phyloP scores from a whole-genome alignment of 2,329 filamentous ascomycete species.

The Furcasterigmium furcatum region DNA sequence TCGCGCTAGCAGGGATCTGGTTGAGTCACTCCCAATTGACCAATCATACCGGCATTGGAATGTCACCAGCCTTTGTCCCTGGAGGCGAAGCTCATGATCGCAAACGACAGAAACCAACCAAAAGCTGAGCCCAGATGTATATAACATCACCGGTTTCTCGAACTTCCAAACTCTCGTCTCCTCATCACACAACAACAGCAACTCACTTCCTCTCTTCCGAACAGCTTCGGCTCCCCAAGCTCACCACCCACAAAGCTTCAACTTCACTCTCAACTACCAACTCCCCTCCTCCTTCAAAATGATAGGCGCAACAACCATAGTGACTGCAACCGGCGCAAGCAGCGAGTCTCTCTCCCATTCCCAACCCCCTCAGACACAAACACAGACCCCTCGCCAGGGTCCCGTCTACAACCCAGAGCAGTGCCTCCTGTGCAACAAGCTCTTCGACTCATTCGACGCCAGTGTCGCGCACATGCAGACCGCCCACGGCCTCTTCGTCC shows the following conservation, averaged over 20 bases:
- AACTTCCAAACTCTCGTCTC: too few relatives aligned
- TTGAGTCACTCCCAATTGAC: not conserved
- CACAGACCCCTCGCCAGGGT: not conserved
- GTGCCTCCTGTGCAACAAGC: constrained; percentile 40
- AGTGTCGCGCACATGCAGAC: constrained; percentile 46
- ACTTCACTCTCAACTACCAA: not conserved
- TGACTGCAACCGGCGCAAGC: not conserved
- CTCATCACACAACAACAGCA: not conserved
- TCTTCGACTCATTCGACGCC: constrained; percentile 23
- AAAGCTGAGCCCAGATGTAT: too few relatives aligned
- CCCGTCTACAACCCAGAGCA: constrained; percentile 19
- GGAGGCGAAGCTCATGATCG: not conserved
- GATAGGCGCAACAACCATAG: not conserved
- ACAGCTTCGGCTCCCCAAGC: not conserved
- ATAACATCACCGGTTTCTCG: not conserved
- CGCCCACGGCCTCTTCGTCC: constrained; percentile 42
- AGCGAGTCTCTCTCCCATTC: too few relatives aligned
- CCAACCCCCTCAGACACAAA: not conserved
- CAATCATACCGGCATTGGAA: not conserved
- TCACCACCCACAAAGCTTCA: not conserved
- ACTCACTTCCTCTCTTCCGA: not conserved
- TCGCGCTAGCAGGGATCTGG: not conserved
- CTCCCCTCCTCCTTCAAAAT: not conserved
- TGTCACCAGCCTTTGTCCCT: not conserved
- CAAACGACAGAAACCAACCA: not conserved